Base-by-base conservation (phyloP, 371 early-diverging fungal species). In the Gilbertella persicaria region DNA sequence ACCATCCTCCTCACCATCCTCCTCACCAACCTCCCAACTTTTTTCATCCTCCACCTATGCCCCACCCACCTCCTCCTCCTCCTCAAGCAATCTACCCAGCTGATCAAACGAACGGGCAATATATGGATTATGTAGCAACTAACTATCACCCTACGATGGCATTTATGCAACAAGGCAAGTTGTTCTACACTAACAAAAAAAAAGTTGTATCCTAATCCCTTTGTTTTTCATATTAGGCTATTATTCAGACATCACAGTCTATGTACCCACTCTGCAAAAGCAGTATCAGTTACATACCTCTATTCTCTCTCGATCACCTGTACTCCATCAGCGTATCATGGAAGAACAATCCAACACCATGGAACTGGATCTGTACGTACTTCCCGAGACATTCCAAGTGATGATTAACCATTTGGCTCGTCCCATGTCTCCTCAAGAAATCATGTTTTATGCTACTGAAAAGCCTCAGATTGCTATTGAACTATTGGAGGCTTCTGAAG, bases 241-340 rank as follows among this genome's bases (percentile, higher is more conserved):
- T 13, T 73, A 64, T 35, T 62, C 75, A 8, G 71, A 71, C 35
- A 65, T 75, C 26, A 62, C 58, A 10, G 58, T 75, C 14, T 58
- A 59, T 29, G 62, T 75, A n/a, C 64, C 67, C 17, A 41, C 65
- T 2, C 21, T 74, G 10, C 63, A 64, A 24, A 71, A 75, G 36
- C 37, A 55, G 0, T 75, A 53, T 44, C 57, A 71, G 5, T 45
- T 71, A 12, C 69, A 64, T 37, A 58, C 58, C 1, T 53, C 55
- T n/a, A 58, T 71, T 16, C 58, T 75, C 3, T 61, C 65, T 9
- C 67, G 71, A 33, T 75, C 75, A 16, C 69, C 75, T 17, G 57
- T 58, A 5, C 62, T 75, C 16, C 58, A 48, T 35, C 71, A 69
- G 26, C 71, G 59, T 37, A 61, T 74, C 5, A 55, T 45, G 36